A percentile compares a stretch with the other conserved stretches of the same genome.
These are phyloP conservation scores for Ramalina intermedia DNA, from an alignment of 495 filamentous ascomycete genomes.

Conservation along the genomic window DNA sequence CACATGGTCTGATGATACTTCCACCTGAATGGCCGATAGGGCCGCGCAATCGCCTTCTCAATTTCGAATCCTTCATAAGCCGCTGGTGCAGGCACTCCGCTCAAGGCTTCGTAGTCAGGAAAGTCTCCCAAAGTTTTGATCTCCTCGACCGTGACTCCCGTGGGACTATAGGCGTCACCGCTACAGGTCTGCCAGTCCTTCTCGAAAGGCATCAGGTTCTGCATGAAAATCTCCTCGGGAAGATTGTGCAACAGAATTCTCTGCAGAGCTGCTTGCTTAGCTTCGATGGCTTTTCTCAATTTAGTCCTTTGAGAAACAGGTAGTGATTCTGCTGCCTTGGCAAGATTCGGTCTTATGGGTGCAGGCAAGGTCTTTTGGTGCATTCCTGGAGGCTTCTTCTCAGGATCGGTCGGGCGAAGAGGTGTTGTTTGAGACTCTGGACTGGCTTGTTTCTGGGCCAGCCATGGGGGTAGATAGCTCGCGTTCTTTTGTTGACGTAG, in stretches of 20 bases:
- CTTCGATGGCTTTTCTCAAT: slow-evolving; percentile 10
- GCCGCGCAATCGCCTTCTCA: slow-evolving; percentile 48
- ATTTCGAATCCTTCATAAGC: slow-evolving; percentile 54
- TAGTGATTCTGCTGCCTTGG: slow-evolving; percentile 15
- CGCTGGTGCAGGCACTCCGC: slow-evolving; percentile 61
- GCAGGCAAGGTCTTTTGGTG: slow-evolving; percentile 42
- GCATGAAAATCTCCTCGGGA: slow-evolving; percentile 7
- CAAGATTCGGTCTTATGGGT: slow-evolving; percentile 36
- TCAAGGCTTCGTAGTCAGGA: slow-evolving; percentile 66
- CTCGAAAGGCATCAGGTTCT: slow-evolving; percentile 29
- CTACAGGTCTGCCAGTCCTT: slow-evolving; percentile 26
- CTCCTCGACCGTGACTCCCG: slow-evolving; percentile 51
- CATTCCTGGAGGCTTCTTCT: slow-evolving; percentile 25
- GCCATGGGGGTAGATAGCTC: slow-evolving; percentile 6
- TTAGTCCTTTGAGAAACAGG: slow-evolving; percentile 9
- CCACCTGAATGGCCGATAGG: slow-evolving; percentile 76
- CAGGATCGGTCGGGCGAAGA: slow-evolving; percentile 26
- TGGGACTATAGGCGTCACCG: slow-evolving; percentile 36
- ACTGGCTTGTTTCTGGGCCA: not conserved
- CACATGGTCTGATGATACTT: slow-evolving; percentile 89
- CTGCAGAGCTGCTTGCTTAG: slow-evolving; percentile 1
- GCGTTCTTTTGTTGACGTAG: too few relatives aligned
- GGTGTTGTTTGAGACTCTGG: slow-evolving; percentile 16
- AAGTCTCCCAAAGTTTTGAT: slow-evolving; percentile 65
- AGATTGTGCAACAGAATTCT: too few relatives aligned